phyloP scores from a whole-genome alignment of 2,329 filamentous ascomycete species.

The Incumbomyces lentus region DNA sequence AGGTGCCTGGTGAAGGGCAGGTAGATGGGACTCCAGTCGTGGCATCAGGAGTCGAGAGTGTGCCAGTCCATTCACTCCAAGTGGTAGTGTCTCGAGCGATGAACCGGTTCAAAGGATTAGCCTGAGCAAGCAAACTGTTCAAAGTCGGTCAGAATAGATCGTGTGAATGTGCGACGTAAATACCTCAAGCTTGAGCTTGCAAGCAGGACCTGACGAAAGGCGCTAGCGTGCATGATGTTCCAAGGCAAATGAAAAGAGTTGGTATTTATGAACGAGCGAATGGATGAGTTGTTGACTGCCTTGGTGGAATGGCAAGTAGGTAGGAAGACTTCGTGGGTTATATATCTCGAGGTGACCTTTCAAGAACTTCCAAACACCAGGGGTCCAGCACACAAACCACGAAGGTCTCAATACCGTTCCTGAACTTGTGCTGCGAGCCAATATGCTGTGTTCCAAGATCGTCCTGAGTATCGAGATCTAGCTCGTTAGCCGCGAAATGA shows the following conservation, averaged over 20 bases:
- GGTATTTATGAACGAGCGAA: not conserved
- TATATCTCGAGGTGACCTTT: not conserved
- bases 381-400: conserved; percentile 1
- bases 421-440: conserved; percentile 4
- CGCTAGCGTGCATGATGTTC: not conserved
- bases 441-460: conserved; percentile 6
- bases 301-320: too few relatives aligned
- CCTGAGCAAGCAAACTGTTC: conserved; percentile 4
- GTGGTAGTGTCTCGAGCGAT: not conserved
- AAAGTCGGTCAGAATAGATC: not conserved
- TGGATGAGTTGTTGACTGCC: conserved; percentile 1
- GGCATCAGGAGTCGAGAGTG: not conserved
- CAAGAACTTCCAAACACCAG: not conserved
- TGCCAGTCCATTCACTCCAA: conserved; percentile 6
- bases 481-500: not conserved
- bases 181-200: conserved; percentile 5
- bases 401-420: not conserved
- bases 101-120: conserved; percentile 2
- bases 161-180: not conserved
- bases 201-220: conserved; percentile 3
- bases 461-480: not conserved
- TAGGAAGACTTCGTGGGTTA: not conserved
- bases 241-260: not conserved
- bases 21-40: not conserved
- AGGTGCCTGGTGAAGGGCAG: not conserved